Base-by-base conservation (phyloP, 345 rosid species). In the Populus deltoides region DNA sequence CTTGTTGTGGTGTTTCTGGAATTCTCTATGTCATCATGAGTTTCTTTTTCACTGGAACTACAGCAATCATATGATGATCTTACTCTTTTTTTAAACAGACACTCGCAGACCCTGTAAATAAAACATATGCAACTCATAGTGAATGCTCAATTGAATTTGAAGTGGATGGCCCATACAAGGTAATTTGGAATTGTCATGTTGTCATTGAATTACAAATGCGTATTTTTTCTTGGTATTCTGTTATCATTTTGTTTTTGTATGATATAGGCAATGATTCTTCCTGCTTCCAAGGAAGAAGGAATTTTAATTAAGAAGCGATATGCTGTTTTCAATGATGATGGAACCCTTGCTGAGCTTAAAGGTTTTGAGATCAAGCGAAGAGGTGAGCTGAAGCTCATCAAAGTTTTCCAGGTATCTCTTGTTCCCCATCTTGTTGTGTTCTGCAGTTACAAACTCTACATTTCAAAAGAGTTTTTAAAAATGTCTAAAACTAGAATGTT, bases 81-180 rank as follows among this genome's bases (percentile, higher is more conserved):
- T 45, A 66, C 70, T 72, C 62, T 72, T 51, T 84, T 74, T 82
- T 82, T 55, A 67, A 27, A 71, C 89, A 94, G 99, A 93, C 94
- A 31, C 98, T 95, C 39, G 81, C 75, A 35, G 96, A 95, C 88
- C 92, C 93, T 68, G 70, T 91, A 84, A 85, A 82, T 79, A 95
- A 95, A 84, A 88, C 86, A 66, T 95, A 95, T 81, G 78, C 85
- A 78, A 89, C 91, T 41, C 94, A 87, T 72, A 95, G 98, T 76
- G 99, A 95, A 88, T 95, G 99, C 87, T 95, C 99, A 70, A 95
- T 95, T 85, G 98, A 95, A 83, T 95, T 95, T 85, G 99, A 95
- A 89, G 99, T 95, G 81, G 99, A 95, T 89, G 99, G 99, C 79
- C 99, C 98, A 47, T 95, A 95, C 90, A 95, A 95, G 99, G 98